Evolutionary conservation across 1,139 yeast genomes (phyloP).

Genomic region (Meyerozyma athensensis): DNA sequence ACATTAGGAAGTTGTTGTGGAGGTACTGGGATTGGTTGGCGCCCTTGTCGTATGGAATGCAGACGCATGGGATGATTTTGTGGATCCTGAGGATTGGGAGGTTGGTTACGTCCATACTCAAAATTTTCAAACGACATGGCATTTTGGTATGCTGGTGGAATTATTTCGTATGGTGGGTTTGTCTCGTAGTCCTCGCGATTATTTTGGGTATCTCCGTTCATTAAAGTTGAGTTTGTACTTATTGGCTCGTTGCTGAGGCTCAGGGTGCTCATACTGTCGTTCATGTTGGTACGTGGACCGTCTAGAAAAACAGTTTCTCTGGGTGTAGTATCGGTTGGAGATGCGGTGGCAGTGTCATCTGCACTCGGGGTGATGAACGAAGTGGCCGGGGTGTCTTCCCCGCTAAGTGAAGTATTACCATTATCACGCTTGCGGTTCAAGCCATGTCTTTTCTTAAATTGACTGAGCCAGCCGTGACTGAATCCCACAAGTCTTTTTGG

Average conservation of each 20-base stretch:
- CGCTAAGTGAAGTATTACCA: conserved; percentile 8
- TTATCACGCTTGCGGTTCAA: conserved; percentile 36
- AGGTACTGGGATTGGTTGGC: neutral
- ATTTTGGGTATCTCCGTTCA: conserved; percentile 1
- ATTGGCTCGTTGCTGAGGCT: neutral
- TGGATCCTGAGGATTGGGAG: neutral
- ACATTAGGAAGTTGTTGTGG: neutral
- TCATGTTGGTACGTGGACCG: neutral
- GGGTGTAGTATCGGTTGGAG: neutral
- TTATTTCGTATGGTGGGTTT: neutral
- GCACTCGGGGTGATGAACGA: neutral
- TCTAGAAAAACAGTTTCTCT: neutral
- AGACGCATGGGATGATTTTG: neutral
- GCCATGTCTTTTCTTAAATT: conserved; percentile 56
- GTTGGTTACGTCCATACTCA: neutral
- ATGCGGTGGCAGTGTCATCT: neutral
- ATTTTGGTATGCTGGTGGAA: neutral
- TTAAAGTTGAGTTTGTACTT: conserved; percentile 2
- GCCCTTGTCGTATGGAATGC: neutral
- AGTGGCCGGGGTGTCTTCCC: neutral
- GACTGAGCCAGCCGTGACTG: conserved; percentile 60
- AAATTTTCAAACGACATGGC: neutral
- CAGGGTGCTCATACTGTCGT: conserved; percentile 1
- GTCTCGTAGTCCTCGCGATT: conserved; percentile 1
- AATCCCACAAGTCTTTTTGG: conserved; percentile 52